Conservation (phyloP, 768 basidiomycete genomes). For the Termitomyces sp. region DNA sequence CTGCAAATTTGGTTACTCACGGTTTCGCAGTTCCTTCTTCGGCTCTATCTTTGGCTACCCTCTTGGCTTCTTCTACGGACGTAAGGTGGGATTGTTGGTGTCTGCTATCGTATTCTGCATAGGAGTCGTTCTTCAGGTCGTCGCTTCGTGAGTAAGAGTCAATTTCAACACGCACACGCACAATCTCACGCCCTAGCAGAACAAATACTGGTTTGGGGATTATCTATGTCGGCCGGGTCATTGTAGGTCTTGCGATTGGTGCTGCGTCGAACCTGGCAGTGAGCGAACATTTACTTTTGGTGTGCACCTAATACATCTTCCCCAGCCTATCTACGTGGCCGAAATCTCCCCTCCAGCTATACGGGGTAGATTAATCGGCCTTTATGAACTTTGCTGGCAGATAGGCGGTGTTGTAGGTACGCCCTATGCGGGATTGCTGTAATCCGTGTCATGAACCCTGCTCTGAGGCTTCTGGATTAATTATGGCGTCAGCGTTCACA, state of each 20-base stretch:
- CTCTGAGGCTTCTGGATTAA: conserved; percentile 29
- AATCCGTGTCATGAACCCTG: neutral
- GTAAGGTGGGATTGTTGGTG: conserved; percentile 27
- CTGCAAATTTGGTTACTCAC: neutral
- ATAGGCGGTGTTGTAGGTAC: conserved; percentile 36
- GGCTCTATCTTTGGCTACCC: conserved; percentile 31
- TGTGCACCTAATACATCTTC: neutral
- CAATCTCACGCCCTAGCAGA: conserved; percentile 7
- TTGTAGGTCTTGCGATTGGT: conserved; percentile 37
- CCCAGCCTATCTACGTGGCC: conserved; percentile 34
- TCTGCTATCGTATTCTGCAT: conserved; percentile 31
- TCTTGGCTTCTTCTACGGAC: conserved; percentile 32
- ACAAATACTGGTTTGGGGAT: conserved; percentile 27
- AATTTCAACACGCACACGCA: neutral
- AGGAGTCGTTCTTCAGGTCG: conserved; percentile 32
- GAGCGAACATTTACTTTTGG: neutral
- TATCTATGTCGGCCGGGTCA: conserved; percentile 36
- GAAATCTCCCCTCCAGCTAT: conserved; percentile 40
- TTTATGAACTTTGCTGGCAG: conserved; percentile 45
- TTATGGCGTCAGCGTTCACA: conserved; percentile 26
- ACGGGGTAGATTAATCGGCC: conserved; percentile 40
- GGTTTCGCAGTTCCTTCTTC: conserved; percentile 27
- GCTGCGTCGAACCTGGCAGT: conserved; percentile 28
- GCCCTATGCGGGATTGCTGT: conserved; percentile 6
- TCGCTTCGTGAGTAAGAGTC: conserved; percentile 19